phyloP scores from a whole-genome alignment of 495 filamentous ascomycete genomes.

The Cairneyella variabilis region DNA sequence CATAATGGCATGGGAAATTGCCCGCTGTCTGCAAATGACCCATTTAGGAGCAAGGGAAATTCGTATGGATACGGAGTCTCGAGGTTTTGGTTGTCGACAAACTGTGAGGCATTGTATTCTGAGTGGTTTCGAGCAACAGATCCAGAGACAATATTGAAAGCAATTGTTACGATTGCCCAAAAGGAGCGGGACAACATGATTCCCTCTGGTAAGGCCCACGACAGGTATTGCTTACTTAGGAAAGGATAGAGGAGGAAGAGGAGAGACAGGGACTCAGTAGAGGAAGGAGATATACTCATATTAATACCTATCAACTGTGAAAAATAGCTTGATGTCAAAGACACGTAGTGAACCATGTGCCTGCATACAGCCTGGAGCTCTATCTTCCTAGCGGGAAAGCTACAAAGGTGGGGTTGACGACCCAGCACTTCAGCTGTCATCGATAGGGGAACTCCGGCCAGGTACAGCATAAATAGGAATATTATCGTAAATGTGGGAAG shows the following conservation, averaged over 20 bases:
- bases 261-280: background rate
- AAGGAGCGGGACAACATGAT: background rate
- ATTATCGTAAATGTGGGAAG: too few relatives aligned
- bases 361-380: background rate
- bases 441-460: background rate
- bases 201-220: background rate
- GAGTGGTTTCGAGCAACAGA: background rate
- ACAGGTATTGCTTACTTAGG: too few relatives aligned
- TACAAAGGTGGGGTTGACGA: background rate
- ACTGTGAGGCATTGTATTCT: slow-evolving; percentile 4
- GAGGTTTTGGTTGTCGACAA: slow-evolving; percentile 11
- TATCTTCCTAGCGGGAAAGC: background rate
- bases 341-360: too few relatives aligned
- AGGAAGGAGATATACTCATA: too few relatives aligned
- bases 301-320: too few relatives aligned
- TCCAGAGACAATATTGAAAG: background rate
- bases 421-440: background rate
- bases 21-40: slow-evolving; percentile 5
- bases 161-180: background rate
- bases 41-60: slow-evolving; percentile 18
- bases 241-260: background rate
- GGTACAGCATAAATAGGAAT: too few relatives aligned
- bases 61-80: slow-evolving; percentile 16
- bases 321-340: background rate
- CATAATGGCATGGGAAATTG: slow-evolving; percentile 60